Percentiles rank a stretch among this genome's conserved stretches.
Evolutionary conservation across 129 eudicot species (phyloP).

Genomic region (Escallonia herrerae): DNA sequence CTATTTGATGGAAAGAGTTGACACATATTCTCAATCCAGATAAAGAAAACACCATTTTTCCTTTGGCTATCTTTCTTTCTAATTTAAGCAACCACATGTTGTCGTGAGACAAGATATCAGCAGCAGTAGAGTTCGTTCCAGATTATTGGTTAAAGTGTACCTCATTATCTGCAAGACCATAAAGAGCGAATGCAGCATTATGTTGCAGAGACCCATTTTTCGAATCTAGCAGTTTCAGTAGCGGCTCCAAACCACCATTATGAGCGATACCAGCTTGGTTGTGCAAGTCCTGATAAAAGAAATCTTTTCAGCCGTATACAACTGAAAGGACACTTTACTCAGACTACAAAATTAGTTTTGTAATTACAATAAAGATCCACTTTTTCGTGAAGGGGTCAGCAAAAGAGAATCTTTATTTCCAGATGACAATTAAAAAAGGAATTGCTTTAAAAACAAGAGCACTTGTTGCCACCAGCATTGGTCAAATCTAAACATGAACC

Average conservation of each 20-base stretch:
- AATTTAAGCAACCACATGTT: too few species aligned
- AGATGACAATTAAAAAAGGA: too few species aligned
- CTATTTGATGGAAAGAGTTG: conserved; percentile 12
- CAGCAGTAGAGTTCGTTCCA: not conserved
- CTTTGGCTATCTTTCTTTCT: too few species aligned
- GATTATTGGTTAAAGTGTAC: conserved; percentile 17
- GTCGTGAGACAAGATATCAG: not conserved
- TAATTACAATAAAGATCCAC: too few species aligned
- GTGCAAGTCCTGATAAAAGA: conserved; percentile 43
- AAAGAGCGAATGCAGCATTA: conserved; percentile 74
- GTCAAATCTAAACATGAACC: too few species aligned
- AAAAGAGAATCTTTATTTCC: too few species aligned
- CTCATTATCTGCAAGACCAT: conserved; percentile 80
- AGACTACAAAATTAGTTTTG: not conserved
- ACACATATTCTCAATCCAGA: not conserved
- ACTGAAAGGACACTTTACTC: not conserved
- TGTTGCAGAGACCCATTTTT: conserved; percentile 62
- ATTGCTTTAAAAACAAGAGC: too few species aligned
- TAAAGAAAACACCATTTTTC: not conserved
- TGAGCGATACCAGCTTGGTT: conserved; percentile 78
- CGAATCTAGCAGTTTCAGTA: conserved; percentile 65
- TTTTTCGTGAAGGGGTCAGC: too few species aligned
- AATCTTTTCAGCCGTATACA: conserved; percentile 6
- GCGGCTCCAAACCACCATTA: conserved; percentile 56
- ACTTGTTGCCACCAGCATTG: too few species aligned